Evolutionary conservation across 225 moss, liverwort and hornwort genomes (phyloP).

Genomic region (Takakia lepidozioides): DNA sequence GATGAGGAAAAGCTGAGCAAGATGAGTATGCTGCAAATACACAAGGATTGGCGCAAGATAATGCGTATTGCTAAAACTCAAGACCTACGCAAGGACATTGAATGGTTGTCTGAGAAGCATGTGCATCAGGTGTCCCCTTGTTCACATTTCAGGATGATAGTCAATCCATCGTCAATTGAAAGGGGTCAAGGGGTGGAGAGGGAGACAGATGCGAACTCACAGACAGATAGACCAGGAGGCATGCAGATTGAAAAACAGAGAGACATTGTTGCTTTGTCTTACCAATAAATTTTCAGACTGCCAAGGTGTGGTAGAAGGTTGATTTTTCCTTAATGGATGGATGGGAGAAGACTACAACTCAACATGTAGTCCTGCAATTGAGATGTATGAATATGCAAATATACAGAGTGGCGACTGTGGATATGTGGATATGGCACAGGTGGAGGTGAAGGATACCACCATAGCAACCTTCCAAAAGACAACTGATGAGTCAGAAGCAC

Average conservation of each 20-base stretch:
- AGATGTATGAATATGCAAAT: slow-evolving; percentile 3
- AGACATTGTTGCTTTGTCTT: too few species aligned
- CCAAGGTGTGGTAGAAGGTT: too few species aligned
- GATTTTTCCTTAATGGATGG: too few species aligned
- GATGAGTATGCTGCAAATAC: slow-evolving; percentile 63
- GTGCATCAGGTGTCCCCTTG: slow-evolving; percentile 22
- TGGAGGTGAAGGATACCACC: slow-evolving; percentile 19
- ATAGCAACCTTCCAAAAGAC: slow-evolving; percentile 18
- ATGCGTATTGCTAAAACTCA: slow-evolving; percentile 54
- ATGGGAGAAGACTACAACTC: too few species aligned
- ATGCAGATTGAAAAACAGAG: too few species aligned
- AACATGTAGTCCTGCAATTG: too few species aligned
- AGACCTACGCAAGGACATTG: slow-evolving; percentile 40
- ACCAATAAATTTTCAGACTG: too few species aligned
- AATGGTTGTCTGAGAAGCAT: slow-evolving; percentile 46
- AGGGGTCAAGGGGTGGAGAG: too few species aligned
- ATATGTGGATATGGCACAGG: slow-evolving; percentile 15
- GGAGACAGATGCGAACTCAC: too few species aligned
- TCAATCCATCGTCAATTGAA: too few species aligned
- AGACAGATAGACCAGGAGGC: too few species aligned
- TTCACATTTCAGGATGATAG: too few species aligned
- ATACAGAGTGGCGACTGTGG: slow-evolving; percentile 12
- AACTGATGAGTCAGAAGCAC: slow-evolving; percentile 38
- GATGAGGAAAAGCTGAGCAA: slow-evolving; percentile 50
- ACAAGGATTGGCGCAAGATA: slow-evolving; percentile 59